Evolutionary conservation across 305 asterid genomes (phyloP).

Genomic region (Fraxinus velutina): DNA sequence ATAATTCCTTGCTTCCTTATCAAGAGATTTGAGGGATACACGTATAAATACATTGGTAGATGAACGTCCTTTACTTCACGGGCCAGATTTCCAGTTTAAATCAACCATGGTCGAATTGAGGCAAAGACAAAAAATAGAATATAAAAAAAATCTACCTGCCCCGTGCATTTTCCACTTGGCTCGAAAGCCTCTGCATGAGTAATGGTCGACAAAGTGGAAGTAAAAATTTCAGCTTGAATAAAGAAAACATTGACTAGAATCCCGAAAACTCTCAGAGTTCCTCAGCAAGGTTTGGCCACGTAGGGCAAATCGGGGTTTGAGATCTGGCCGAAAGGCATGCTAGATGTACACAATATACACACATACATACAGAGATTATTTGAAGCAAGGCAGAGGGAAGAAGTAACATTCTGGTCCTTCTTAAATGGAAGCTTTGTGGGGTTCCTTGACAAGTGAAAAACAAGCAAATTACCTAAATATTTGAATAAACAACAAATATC

Average conservation of each 20-base stretch:
- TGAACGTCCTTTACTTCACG: neutral
- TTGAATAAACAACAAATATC: constrained; percentile 17
- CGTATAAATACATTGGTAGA: neutral
- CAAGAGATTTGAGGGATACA: neutral
- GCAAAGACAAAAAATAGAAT: neutral
- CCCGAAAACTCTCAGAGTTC: neutral
- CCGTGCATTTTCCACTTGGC: neutral
- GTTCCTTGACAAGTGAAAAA: constrained; percentile 5
- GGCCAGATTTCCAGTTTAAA: neutral
- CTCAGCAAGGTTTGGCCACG: neutral
- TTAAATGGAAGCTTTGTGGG: neutral
- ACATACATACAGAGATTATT: neutral
- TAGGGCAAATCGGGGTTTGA: neutral
- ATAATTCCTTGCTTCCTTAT: neutral
- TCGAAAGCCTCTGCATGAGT: neutral
- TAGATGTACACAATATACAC: neutral
- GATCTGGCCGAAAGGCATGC: neutral
- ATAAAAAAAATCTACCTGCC: neutral
- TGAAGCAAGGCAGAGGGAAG: neutral
- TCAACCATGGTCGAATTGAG: neutral
- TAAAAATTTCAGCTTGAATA: neutral
- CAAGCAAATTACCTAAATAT: constrained; percentile 15
- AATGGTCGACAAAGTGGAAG: neutral
- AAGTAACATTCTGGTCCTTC: neutral
- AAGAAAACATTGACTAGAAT: neutral